phyloP scores from a whole-genome alignment of 1,284 basidiomycete species.

The Moesziomyces globuligerus region DNA sequence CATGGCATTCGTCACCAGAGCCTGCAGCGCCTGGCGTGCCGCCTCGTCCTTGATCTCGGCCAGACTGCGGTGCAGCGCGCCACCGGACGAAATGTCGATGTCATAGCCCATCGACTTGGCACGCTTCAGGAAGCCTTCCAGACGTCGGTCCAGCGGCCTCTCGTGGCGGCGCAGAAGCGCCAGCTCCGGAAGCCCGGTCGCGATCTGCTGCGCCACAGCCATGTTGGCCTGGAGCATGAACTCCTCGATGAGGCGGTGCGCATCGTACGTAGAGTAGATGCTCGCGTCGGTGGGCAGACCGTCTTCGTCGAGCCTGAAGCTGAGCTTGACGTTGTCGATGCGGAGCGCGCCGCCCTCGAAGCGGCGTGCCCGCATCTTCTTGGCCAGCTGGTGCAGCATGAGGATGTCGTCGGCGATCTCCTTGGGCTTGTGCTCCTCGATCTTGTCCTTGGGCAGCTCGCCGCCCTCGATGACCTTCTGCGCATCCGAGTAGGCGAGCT shows the following conservation, averaged over 20 bases:
- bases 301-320: constrained; percentile 82
- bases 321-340: constrained; percentile 78
- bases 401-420: constrained; percentile 80
- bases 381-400: constrained; percentile 73
- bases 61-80: constrained; percentile 85
- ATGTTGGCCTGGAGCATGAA: constrained; percentile 94
- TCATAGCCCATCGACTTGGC: constrained; percentile 77
- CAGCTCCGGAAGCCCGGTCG: constrained; percentile 91
- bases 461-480: constrained; percentile 84
- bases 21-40: constrained; percentile 79
- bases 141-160: constrained; percentile 81
- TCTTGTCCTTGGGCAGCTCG: constrained; percentile 68
- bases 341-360: constrained; percentile 83
- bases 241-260: constrained; percentile 89
- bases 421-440: constrained; percentile 71
- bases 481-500: constrained; percentile 83
- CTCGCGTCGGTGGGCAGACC: constrained; percentile 85
- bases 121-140: constrained; percentile 68
- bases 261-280: constrained; percentile 75
- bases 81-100: constrained; percentile 82
- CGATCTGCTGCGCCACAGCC: constrained; percentile 89
- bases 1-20: constrained; percentile 88
- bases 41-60: constrained; percentile 72
- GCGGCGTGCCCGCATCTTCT: constrained; percentile 78
- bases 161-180: constrained; percentile 94